Conservation (phyloP, 495 filamentous ascomycete genomes). For the Emericellopsis terricola region DNA sequence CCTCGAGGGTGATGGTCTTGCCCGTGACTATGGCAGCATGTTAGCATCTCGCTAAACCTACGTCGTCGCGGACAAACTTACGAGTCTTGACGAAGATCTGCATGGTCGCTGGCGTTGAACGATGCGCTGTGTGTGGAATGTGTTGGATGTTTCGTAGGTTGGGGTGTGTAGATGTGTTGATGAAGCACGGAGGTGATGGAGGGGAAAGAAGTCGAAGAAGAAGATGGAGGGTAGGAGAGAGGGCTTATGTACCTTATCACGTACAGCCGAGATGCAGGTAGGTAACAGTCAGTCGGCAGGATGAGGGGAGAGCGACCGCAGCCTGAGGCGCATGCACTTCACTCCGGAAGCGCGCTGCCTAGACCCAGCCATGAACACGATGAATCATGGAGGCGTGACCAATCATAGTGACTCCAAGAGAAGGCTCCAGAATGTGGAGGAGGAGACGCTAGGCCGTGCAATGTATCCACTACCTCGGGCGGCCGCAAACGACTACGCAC, state of each 20-base stretch:
- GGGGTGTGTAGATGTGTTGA: conserved; percentile 2
- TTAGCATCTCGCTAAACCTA: conserved; percentile 18
- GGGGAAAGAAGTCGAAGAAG: background rate
- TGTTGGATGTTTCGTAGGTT: too few relatives aligned
- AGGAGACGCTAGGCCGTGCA: too few relatives aligned
- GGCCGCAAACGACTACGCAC: too few relatives aligned
- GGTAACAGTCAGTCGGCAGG: too few relatives aligned
- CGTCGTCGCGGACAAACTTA: too few relatives aligned
- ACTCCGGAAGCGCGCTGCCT: too few relatives aligned
- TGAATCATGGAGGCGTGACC: background rate
- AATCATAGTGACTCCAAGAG: background rate
- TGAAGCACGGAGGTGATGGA: conserved; percentile 4
- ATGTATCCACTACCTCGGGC: too few relatives aligned
- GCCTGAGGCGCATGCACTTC: background rate
- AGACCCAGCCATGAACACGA: too few relatives aligned
- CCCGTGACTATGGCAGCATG: conserved; percentile 49
- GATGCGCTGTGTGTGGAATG: background rate
- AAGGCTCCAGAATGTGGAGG: background rate
- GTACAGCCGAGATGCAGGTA: too few relatives aligned
- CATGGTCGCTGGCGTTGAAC: conserved; percentile 33
- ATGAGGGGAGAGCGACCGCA: background rate
- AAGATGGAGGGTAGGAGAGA: background rate
- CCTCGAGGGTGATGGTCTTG: conserved; percentile 99
- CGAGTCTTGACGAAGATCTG: conserved; percentile 97
- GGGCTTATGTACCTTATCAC: too few relatives aligned